A percentile compares a stretch with the other conserved stretches of the same genome.
Evolutionary conservation across 2,329 filamentous ascomycete genomes (phyloP).

Genomic region (Chalara sp.): DNA sequence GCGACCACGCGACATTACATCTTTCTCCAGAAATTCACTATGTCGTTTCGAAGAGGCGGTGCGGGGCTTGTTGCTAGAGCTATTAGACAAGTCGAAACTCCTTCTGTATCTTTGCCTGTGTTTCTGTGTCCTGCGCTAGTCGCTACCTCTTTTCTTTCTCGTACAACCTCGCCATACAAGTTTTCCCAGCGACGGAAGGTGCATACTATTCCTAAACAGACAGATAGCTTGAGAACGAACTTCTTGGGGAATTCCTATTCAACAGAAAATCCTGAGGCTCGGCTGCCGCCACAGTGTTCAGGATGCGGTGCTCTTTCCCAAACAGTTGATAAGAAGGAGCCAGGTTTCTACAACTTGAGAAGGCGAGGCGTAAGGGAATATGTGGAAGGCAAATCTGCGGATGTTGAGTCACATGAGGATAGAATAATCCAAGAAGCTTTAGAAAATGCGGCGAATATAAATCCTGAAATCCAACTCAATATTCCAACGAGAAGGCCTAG

Average conservation of each 20-base stretch:
- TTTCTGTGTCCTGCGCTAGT: constrained; percentile 39
- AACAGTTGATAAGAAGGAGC: constrained; percentile 39
- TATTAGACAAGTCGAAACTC: constrained; percentile 9
- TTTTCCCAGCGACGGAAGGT: not conserved
- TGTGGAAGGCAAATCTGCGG: constrained; percentile 24
- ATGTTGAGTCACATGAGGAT: constrained; percentile 32
- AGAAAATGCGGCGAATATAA: constrained; percentile 11
- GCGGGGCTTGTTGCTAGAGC: constrained; percentile 11
- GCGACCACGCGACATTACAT: not conserved
- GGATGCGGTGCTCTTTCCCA: constrained; percentile 62
- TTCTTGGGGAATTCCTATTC: not conserved
- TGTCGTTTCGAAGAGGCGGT: constrained; percentile 10
- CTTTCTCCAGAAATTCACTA: not conserved
- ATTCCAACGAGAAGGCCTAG: not conserved
- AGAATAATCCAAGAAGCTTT: constrained; percentile 35
- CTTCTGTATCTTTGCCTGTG: constrained; percentile 34
- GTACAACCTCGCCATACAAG: not conserved
- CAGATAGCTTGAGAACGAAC: not conserved
- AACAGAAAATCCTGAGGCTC: not conserved
- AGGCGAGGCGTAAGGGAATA: constrained; percentile 47
- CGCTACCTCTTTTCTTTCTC: not conserved
- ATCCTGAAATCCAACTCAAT: not conserved
- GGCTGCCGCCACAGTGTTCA: constrained; percentile 50
- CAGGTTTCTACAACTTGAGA: constrained; percentile 49
- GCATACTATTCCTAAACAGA: not conserved